phyloP scores from a whole-genome alignment of 2,329 filamentous ascomycete species.

The Orbilia ellipsospora region DNA sequence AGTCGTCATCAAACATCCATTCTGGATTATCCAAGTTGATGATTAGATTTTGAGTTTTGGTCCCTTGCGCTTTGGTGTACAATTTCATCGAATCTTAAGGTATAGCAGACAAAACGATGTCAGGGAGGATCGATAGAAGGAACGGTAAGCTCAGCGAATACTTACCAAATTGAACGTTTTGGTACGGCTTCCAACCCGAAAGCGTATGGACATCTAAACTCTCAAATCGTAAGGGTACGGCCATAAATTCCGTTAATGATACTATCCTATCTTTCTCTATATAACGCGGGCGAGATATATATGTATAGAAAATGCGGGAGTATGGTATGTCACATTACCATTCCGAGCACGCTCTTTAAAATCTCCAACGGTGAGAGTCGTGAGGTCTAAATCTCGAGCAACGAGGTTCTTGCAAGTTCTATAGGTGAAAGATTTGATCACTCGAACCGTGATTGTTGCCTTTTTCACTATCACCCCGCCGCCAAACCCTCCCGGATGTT shows the following conservation, averaged over 20 bases:
- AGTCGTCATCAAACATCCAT: conserved; percentile 58
- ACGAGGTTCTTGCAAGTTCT: conserved; percentile 58
- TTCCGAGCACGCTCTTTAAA: conserved; percentile 57
- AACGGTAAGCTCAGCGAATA: neutral
- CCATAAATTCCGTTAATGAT: too few species aligned
- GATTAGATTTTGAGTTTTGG: conserved; percentile 59
- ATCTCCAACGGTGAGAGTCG: conserved; percentile 58
- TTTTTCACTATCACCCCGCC: conserved; percentile 21
- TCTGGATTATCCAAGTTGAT: conserved; percentile 59
- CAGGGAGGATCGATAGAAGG: neutral
- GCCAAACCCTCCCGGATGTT: too few species aligned
- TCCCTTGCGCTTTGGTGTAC: conserved; percentile 60
- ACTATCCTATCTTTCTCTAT: too few species aligned
- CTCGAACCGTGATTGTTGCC: conserved; percentile 59
- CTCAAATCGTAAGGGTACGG: too few species aligned
- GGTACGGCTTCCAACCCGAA: conserved; percentile 54
- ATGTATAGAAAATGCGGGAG: neutral
- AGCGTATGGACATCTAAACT: conserved; percentile 44
- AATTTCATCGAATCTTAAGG: conserved; percentile 58
- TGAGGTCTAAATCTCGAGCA: conserved; percentile 58
- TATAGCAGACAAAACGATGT: neutral
- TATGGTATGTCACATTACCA: conserved; percentile 32
- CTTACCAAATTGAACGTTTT: conserved; percentile 49
- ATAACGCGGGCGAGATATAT: neutral
- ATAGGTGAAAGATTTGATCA: conserved; percentile 60